Evolutionary conservation across 1,284 basidiomycete genomes (phyloP).

Genomic region (Phylloporus sp.): DNA sequence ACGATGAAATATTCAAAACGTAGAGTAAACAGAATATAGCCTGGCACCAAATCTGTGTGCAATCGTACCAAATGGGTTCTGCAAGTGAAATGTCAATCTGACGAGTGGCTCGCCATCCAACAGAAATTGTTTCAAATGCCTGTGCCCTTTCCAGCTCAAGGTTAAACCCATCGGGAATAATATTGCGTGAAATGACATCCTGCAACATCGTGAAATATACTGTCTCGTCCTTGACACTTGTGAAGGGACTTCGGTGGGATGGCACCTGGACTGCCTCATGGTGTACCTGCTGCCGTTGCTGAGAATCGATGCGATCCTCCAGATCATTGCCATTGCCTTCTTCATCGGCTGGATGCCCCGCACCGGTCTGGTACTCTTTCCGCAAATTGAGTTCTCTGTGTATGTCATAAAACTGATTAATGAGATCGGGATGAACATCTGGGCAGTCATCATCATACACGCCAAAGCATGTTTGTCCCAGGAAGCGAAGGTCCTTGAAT

Average conservation of each 20-base stretch:
- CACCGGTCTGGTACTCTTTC: not conserved
- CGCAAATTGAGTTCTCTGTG: not conserved
- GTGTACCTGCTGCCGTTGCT: not conserved
- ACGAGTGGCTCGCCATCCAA: not conserved
- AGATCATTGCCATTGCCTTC: not conserved
- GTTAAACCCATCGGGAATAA: not conserved
- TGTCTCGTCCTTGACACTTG: not conserved
- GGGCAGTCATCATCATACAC: not conserved
- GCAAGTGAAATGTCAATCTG: not conserved
- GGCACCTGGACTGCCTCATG: not conserved
- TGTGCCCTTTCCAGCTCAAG: not conserved
- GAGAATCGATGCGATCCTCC: not conserved
- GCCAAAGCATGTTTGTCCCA: not conserved
- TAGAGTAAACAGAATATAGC: not conserved
- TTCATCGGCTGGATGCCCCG: not conserved
- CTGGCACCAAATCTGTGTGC: not conserved
- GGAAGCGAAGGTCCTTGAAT: not conserved
- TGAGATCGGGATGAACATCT: not conserved
- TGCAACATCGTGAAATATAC: not conserved
- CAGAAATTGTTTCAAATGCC: not conserved
- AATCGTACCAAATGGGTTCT: not conserved
- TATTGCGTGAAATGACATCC: not conserved
- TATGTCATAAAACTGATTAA: not conserved
- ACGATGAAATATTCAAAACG: not conserved
- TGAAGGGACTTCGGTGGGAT: not conserved